Conservation (phyloP, 1,284 basidiomycete genomes). For the Puccinia polysora region DNA sequence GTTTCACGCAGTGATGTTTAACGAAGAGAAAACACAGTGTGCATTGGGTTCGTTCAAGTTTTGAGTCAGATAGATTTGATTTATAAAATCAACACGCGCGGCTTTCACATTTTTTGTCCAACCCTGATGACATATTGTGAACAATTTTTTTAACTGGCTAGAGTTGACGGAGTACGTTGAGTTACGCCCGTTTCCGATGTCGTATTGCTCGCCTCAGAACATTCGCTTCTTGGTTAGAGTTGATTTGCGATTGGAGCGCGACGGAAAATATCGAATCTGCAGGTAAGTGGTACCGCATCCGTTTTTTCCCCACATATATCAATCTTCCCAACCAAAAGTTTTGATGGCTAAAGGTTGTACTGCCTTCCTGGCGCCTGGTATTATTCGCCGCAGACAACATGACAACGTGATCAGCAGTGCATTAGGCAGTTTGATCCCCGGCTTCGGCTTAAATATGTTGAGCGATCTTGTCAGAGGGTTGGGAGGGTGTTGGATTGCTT, state of each 20-base stretch:
- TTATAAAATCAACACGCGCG: too few relatives aligned
- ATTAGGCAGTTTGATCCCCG: not conserved
- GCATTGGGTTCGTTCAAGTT: too few relatives aligned
- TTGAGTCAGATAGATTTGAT: too few relatives aligned
- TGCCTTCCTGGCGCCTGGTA: not conserved
- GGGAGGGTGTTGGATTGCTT: not conserved
- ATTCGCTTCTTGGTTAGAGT: constrained; percentile 10
- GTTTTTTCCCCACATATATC: not conserved
- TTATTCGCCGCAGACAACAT: not conserved
- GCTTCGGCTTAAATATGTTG: not conserved
- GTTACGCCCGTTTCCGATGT: not conserved
- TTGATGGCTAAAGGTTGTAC: not conserved
- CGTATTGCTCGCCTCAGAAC: not conserved
- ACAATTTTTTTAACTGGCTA: not conserved
- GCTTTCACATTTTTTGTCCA: too few relatives aligned
- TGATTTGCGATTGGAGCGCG: not conserved
- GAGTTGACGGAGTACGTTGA: not conserved
- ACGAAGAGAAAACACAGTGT: too few relatives aligned
- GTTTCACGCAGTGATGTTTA: too few relatives aligned
- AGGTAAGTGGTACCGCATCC: not conserved
- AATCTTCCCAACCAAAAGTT: constrained; percentile 1
- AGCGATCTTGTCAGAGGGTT: not conserved
- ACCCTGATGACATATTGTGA: too few relatives aligned
- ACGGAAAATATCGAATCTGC: constrained; percentile 22
- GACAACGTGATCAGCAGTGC: not conserved